phyloP scores from a whole-genome alignment of 176 grass and related monocot species.

The Bonia amplexicaulis region DNA sequence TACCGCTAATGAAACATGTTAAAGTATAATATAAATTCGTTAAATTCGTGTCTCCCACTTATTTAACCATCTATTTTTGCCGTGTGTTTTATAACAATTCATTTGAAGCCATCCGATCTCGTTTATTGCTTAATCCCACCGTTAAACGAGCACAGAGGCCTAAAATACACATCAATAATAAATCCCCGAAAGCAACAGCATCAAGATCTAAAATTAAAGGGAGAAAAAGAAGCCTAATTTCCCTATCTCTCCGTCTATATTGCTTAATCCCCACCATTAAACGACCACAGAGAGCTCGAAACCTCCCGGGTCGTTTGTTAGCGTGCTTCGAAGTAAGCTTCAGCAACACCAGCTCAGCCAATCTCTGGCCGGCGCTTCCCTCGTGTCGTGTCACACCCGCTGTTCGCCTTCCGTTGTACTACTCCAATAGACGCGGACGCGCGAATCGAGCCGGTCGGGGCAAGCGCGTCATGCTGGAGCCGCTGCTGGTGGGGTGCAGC shows the following conservation, averaged over 20 bases:
- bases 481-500: conserved; percentile 40
- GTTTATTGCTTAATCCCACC: too few species aligned
- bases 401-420: background rate
- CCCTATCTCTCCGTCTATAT: too few species aligned
- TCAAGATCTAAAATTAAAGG: background rate
- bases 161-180: too few species aligned
- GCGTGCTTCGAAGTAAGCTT: background rate
- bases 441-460: background rate
- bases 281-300: background rate
- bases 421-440: background rate
- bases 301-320: background rate
- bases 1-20: too few species aligned
- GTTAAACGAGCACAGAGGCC: too few species aligned
- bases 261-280: background rate
- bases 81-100: too few species aligned
- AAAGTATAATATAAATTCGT: too few species aligned
- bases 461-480: conserved; percentile 26
- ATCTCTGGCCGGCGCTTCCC: too few species aligned
- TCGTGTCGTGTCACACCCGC: background rate
- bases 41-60: too few species aligned
- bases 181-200: background rate
- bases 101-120: too few species aligned
- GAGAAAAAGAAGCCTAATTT: background rate
- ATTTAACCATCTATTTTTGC: too few species aligned
- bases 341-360: background rate